A percentile compares a stretch with the other conserved stretches of the same genome.
Conservation (phyloP, 208 protist genomes). For the Tritrichomonas musculus region DNA sequence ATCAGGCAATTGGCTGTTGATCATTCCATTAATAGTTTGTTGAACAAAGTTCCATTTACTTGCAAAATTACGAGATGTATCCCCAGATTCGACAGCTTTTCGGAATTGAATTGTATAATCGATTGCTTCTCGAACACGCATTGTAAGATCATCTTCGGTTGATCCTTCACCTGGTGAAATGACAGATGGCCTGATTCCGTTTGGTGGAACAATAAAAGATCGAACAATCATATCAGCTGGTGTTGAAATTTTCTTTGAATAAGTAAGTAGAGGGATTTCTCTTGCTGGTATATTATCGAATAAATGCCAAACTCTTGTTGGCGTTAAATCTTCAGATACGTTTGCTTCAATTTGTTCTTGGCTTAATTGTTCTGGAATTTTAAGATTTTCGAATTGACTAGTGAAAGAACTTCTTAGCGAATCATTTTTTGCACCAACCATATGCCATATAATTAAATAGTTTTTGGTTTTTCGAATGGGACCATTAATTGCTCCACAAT, state of each 20-base stretch:
- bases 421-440: slow-evolving; percentile 43
- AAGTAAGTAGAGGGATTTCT: slow-evolving; percentile 79
- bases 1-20: slow-evolving; percentile 64
- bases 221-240: slow-evolving; percentile 78
- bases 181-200: slow-evolving; percentile 86
- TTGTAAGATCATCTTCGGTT: slow-evolving; percentile 97
- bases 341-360: slow-evolving; percentile 14
- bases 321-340: slow-evolving; percentile 37
- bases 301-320: slow-evolving; percentile 22
- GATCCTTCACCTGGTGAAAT: slow-evolving; percentile 53
- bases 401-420: neutral
- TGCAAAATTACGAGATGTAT: slow-evolving; percentile 36
- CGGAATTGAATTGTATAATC: neutral
- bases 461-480: slow-evolving; percentile 62
- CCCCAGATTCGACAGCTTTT: neutral
- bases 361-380: slow-evolving; percentile 29
- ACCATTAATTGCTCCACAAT: slow-evolving; percentile 82
- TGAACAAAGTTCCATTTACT: slow-evolving; percentile 94
- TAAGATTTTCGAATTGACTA: slow-evolving; percentile 27
- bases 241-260: neutral
- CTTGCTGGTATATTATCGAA: slow-evolving; percentile 66
- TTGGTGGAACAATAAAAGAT: slow-evolving; percentile 85
- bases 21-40: slow-evolving; percentile 65
- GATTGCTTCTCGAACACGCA: slow-evolving; percentile 57
- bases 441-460: slow-evolving; percentile 64